Evolutionary conservation across 2,329 filamentous ascomycete genomes (phyloP), one percentile per base, ranked within the genome.

Genomic region (Sarocladiaceae sp.): DNA sequence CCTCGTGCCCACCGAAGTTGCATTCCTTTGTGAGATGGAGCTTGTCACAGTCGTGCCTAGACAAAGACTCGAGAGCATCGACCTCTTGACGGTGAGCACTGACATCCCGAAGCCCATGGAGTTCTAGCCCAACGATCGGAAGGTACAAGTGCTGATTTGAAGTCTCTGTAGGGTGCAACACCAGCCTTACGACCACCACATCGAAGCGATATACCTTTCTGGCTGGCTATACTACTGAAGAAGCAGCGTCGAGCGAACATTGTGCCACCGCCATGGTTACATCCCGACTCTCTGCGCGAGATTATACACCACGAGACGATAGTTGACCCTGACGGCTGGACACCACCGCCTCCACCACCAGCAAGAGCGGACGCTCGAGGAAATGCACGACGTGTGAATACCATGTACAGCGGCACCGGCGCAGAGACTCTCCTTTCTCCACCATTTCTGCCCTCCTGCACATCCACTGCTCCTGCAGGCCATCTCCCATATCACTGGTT

Each of bases 11-110:
- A 78, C 88, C 57, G 94, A 99, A 73, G 88, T 95, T 42, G 88
- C 91, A 49, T 99, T 97, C 65, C 76, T 97, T 25, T 96, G 92
- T 70, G 94, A 99, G 74, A 97, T 97, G 91, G 93, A 97, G 73
- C 82, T 90, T 62, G 88, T 99, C 52, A 97, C 92, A 0, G 82
- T 99, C 20, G 84, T 97, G 48, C 94, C 94, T 31, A 88, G 94
- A 51, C 92, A 97, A 68, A 83, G 88, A 57, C 84, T 99, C 51
- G 91, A 97, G 59, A 83, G 83, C 59, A 87, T 99, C 57, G 79
- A 89, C 61, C 80, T 99, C 56, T 81, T 99, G 52, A 85, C 87
- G 58, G 94, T 97, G 77, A 76, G 87, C 82, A 53, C 56, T 23
- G 37, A 40, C 57, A 57, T 22, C 48, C 49, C 52, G 54, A 50